These are phyloP conservation scores for Podospora pseudocomata DNA, from an alignment of 495 filamentous ascomycete genomes.

Conservation along the genomic window DNA sequence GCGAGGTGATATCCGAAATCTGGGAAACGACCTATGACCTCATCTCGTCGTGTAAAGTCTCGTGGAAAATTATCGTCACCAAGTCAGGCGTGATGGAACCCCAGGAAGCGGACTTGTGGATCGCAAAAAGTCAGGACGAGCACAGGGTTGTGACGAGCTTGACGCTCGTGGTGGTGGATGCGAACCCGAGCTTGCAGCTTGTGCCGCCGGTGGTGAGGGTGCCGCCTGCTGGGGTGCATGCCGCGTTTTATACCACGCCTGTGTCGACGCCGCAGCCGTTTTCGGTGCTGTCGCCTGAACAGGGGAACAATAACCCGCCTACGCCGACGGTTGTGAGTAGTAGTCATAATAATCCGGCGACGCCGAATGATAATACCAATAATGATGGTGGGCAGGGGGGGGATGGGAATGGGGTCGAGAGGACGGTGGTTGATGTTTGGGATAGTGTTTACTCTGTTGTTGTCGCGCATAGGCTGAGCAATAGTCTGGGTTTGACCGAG, in stretches of 20 bases:
- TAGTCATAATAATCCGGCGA: conserved; percentile 11
- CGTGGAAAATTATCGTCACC: conserved; percentile 77
- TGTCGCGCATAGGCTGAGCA: conserved; percentile 66
- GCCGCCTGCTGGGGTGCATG: conserved; percentile 30
- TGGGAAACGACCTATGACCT: conserved; percentile 81
- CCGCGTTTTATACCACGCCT: conserved; percentile 49
- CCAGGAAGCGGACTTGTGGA: conserved; percentile 68
- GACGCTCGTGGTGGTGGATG: conserved; percentile 62
- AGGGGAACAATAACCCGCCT: conserved; percentile 45
- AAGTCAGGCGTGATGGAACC: conserved; percentile 67
- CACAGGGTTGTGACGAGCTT: conserved; percentile 49
- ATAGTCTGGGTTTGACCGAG: conserved; percentile 59
- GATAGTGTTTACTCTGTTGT: conserved; percentile 83
- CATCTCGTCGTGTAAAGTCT: conserved; percentile 62
- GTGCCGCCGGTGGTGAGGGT: conserved; percentile 50
- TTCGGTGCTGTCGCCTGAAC: conserved; percentile 53
- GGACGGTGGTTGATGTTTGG: conserved; percentile 68
- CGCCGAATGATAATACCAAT: conserved; percentile 4
- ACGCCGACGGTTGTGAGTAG: conserved; percentile 31
- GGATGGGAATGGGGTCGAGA: conserved; percentile 61
- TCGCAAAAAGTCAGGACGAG: conserved; percentile 39
- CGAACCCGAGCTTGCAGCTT: conserved; percentile 62
- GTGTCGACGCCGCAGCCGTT: conserved; percentile 54
- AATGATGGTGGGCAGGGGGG: conserved; percentile 1
- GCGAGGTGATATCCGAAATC: conserved; percentile 70